phyloP scores from a whole-genome alignment of 75 land plant genomes.

The Adiantum capillusveneris region DNA sequence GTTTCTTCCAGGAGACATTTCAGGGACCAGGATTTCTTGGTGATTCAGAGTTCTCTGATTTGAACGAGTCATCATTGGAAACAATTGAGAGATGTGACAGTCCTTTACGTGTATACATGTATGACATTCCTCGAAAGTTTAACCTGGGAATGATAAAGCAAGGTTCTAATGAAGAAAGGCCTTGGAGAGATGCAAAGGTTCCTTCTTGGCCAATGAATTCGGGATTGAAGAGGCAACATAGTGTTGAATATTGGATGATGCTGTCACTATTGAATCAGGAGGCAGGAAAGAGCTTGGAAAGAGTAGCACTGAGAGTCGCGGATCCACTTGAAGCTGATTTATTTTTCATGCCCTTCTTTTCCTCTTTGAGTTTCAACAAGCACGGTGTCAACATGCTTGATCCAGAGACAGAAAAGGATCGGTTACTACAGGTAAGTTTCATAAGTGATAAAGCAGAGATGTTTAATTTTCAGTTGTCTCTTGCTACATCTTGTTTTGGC shows the following conservation, averaged over 20 bases:
- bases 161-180: slow-evolving; percentile 17
- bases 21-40: background rate
- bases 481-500: no score
- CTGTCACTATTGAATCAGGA: slow-evolving; percentile 37
- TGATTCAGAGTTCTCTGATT: background rate
- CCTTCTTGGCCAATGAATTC: slow-evolving; percentile 52
- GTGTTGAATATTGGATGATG: slow-evolving; percentile 98
- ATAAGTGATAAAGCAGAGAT: background rate
- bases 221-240: slow-evolving; percentile 76
- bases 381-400: slow-evolving; percentile 60
- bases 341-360: slow-evolving; percentile 78
- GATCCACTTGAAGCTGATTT: slow-evolving; percentile 63
- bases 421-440: slow-evolving; percentile 44
- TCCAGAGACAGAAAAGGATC: slow-evolving; percentile 55
- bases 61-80: background rate
- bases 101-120: slow-evolving; percentile 67
- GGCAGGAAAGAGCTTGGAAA: slow-evolving; percentile 12
- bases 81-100: background rate
- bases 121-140: slow-evolving; percentile 71
- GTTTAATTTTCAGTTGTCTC: no score
- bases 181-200: slow-evolving; percentile 27
- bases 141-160: slow-evolving; percentile 57
- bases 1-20: background rate
- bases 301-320: slow-evolving; percentile 15
- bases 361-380: slow-evolving; percentile 61